Evolutionary conservation across 2,329 filamentous ascomycete species (phyloP).

Genomic region (Ascocoryne sarcoides): DNA sequence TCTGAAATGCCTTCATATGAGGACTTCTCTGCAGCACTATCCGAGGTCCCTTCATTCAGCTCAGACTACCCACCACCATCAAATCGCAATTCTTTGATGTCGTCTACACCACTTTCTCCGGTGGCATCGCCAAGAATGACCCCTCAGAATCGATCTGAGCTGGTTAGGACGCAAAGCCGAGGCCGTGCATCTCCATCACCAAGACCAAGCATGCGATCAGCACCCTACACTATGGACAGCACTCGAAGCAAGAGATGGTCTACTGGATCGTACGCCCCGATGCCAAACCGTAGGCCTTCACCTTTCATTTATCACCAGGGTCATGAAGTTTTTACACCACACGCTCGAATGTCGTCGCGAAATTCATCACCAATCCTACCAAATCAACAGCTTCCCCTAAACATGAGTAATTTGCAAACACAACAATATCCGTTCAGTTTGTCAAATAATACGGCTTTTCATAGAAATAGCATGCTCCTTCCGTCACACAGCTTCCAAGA

Average conservation of each 20-base stretch:
- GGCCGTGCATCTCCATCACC: constrained; percentile 65
- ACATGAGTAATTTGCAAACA: constrained; percentile 45
- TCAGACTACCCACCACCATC: constrained; percentile 60
- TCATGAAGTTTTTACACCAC: constrained; percentile 48
- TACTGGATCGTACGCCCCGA: constrained; percentile 60
- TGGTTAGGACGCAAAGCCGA: constrained; percentile 56
- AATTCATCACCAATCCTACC: constrained; percentile 37
- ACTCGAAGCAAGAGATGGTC: constrained; percentile 68
- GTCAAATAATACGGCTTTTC: constrained; percentile 41
- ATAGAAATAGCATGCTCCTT: constrained; percentile 50
- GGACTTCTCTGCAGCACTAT: constrained; percentile 57
- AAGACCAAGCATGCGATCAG: constrained; percentile 56
- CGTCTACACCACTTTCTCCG: constrained; percentile 62
- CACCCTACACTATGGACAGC: constrained; percentile 61
- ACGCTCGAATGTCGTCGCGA: constrained; percentile 43
- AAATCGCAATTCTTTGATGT: constrained; percentile 62
- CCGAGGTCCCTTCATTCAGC: constrained; percentile 57
- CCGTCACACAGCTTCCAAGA: constrained; percentile 41
- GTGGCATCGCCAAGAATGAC: constrained; percentile 62
- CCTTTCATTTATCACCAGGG: constrained; percentile 55
- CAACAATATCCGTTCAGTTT: constrained; percentile 47
- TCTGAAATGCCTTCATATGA: constrained; percentile 65
- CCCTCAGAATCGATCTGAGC: constrained; percentile 50
- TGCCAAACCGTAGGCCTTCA: constrained; percentile 45
- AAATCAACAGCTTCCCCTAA: constrained; percentile 38